These are phyloP conservation scores for Forsythia viridissima DNA, from an alignment of 257 asterid species.

Conservation along the genomic window DNA sequence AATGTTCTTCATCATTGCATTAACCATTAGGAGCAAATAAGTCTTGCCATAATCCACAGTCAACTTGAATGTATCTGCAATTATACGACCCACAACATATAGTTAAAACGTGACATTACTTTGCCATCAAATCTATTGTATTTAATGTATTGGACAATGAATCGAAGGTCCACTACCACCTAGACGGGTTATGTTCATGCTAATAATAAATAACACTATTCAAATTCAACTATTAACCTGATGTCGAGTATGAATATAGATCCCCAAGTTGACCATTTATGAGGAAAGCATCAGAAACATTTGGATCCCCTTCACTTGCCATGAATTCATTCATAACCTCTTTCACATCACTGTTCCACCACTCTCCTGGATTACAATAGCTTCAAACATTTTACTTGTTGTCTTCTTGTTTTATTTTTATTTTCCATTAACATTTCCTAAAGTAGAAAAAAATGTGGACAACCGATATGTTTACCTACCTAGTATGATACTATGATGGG, in stretches of 20 bases:
- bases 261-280: constrained; percentile 67
- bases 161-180: no score
- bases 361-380: constrained; percentile 32
- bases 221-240: constrained; percentile 22
- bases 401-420: no score
- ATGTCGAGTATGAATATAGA: constrained; percentile 41
- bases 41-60: constrained; percentile 50
- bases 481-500: constrained; percentile 35
- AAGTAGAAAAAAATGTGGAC: neutral
- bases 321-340: constrained; percentile 42
- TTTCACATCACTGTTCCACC: constrained; percentile 44
- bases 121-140: no score
- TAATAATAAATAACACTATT: no score
- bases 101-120: no score
- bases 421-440: neutral
- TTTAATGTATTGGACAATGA: no score
- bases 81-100: no score
- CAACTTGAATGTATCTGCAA: constrained; percentile 49
- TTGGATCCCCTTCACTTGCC: constrained; percentile 37
- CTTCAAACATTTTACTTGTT: neutral
- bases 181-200: no score
- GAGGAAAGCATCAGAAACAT: constrained; percentile 47
- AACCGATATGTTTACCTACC: constrained; percentile 22
- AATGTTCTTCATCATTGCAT: constrained; percentile 59
- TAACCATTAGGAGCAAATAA: constrained; percentile 51